Conservation (phyloP, 495 filamentous ascomycete species). For the Articulospora tetracladia region DNA sequence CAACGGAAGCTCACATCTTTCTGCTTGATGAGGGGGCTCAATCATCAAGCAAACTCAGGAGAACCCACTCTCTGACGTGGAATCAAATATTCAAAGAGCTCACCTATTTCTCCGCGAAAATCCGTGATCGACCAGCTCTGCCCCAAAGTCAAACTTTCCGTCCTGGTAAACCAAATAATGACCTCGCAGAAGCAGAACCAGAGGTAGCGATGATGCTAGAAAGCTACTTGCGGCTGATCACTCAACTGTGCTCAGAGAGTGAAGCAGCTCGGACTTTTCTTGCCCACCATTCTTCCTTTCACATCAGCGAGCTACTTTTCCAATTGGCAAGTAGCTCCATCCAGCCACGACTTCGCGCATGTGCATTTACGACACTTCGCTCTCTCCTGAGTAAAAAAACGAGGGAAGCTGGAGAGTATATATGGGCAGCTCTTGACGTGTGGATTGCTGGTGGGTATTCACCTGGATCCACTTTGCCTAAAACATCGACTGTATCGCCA, state of each 20-base stretch:
- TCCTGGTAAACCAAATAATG: conserved; percentile 48
- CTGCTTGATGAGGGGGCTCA: conserved; percentile 80
- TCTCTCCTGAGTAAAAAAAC: conserved; percentile 66
- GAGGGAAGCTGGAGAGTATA: conserved; percentile 49
- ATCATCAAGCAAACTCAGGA: conserved; percentile 67
- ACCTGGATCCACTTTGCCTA: conserved; percentile 23
- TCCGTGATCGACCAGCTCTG: conserved; percentile 57
- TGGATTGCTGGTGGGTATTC: conserved; percentile 60
- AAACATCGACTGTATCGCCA: conserved; percentile 6
- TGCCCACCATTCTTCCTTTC: conserved; percentile 56
- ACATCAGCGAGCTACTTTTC: conserved; percentile 62
- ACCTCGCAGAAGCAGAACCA: conserved; percentile 64
- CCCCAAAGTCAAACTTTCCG: conserved; percentile 54
- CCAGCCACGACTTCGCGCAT: conserved; percentile 70
- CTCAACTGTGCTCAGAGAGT: conserved; percentile 70
- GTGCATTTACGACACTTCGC: conserved; percentile 64
- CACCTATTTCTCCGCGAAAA: conserved; percentile 64
- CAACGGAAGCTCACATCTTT: conserved; percentile 79
- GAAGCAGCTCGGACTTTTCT: conserved; percentile 64
- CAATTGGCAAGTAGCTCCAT: conserved; percentile 65
- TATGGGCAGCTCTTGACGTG: conserved; percentile 69
- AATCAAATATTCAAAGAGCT: conserved; percentile 88
- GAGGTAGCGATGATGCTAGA: conserved; percentile 91
- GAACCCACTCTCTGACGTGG: conserved; percentile 82
- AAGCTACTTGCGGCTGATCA: conserved; percentile 82